Evolutionary conservation across 331 rosid genomes (phyloP), one percentile per base, ranked within the genome.

Genomic region (Dryas integrifolia): DNA sequence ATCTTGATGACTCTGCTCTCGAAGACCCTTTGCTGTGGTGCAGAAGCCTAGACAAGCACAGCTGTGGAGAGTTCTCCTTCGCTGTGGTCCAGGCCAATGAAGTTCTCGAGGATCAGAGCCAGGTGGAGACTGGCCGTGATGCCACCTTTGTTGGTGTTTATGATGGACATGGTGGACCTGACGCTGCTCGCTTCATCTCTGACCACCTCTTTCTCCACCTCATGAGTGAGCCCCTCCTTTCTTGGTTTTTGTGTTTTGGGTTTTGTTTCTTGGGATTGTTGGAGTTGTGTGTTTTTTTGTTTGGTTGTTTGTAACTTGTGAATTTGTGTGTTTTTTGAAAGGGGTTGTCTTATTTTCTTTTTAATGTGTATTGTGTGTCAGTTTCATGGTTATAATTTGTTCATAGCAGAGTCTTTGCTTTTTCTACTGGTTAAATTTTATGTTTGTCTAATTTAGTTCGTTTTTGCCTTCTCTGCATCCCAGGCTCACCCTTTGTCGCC

Each of bases 21-120:
- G 83, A 73, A 13, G 98, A 92, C 69, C 30, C 86, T 35, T 82
- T 88, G 11, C 44, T 93, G 3, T 90, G 98, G 98, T 73, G 63
- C 59, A 84, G 73, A 61, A 88, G 84, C 66, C 96, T 90, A 39
- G 91, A 86, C 40, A 90, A 81, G 64, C 88, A 86, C 86, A 81
- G 83, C 0, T 78, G 70, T 69, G 98, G 97, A 38, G 96, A 93
- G 10, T 89, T 89, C 69, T 90, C 97, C 0, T 90, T 79, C 18
- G 97, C 96, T 3, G 86, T 90, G 55, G 94, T 93, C 58, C 97
- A 87, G 60, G 97, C 96, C 72, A 93, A 93, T 74, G 85, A 84
- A 24, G 76, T 83, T 10, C 67, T 87, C 6, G 94, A 93, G 76
- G 98, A 93, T 85, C 87, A 83, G 3, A 87, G 98, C 76, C 96